phyloP scores from a whole-genome alignment of 2,329 filamentous ascomycete species.

The Fulvia fulva region DNA sequence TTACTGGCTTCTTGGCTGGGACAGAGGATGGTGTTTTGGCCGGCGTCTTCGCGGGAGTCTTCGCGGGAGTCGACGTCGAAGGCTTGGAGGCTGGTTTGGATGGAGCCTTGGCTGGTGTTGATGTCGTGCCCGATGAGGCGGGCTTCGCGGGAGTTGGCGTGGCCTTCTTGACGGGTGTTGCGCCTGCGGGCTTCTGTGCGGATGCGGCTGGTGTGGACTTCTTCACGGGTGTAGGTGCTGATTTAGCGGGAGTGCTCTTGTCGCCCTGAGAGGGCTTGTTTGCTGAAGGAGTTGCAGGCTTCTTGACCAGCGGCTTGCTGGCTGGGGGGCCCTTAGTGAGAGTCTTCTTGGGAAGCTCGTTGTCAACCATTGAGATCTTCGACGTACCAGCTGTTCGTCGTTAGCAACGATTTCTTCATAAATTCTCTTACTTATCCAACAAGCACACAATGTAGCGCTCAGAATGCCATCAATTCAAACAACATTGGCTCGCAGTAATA shows the following conservation, averaged over 20 bases:
- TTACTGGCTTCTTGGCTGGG: slow-evolving; percentile 21
- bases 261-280: slow-evolving; percentile 12
- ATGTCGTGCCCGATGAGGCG: slow-evolving; percentile 11
- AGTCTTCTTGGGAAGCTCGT: slow-evolving; percentile 27
- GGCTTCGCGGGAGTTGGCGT: slow-evolving; percentile 16
- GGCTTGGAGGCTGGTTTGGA: slow-evolving; percentile 13
- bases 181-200: slow-evolving; percentile 17
- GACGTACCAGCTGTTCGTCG: slow-evolving; percentile 23
- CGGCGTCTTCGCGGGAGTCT: slow-evolving; percentile 1
- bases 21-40: slow-evolving; percentile 11
- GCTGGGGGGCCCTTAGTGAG: slow-evolving; percentile 19
- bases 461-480: not conserved
- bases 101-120: slow-evolving; percentile 12
- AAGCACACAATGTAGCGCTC: not conserved
- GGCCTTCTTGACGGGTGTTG: slow-evolving; percentile 19
- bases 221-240: slow-evolving; percentile 19
- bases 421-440: too few species aligned
- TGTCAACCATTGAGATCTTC: slow-evolving; percentile 35
- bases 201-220: slow-evolving; percentile 19
- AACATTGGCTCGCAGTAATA: not conserved
- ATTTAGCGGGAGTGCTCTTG: slow-evolving; percentile 13
- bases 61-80: slow-evolving; percentile 13
- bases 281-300: slow-evolving; percentile 15
- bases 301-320: slow-evolving; percentile 16
- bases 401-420: slow-evolving; percentile 3